phyloP scores from a whole-genome alignment of 345 rosid genomes.

The Adansonia digitata region DNA sequence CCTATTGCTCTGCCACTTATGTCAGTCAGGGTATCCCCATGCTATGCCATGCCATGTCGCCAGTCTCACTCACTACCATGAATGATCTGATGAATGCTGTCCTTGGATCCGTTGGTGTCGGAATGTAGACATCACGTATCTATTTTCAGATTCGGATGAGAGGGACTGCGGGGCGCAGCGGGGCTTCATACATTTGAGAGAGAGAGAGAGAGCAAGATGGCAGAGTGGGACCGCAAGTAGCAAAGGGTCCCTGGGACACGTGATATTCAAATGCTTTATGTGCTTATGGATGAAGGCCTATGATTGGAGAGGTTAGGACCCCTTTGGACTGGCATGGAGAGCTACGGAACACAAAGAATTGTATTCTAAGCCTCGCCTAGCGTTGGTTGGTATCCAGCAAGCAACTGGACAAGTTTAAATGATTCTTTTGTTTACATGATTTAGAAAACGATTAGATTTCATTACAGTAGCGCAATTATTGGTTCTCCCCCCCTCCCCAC shows the following conservation, averaged over 20 bases:
- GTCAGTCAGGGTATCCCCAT: conserved; percentile 31
- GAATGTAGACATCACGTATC: conserved; percentile 42
- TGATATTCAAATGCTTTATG: conserved; percentile 33
- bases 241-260: conserved; percentile 33
- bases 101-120: conserved; percentile 32
- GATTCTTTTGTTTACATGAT: conserved; percentile 32
- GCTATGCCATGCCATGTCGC: conserved; percentile 10
- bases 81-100: conserved; percentile 17
- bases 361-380: not conserved
- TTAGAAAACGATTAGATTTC: conserved; percentile 4
- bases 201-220: too few species aligned
- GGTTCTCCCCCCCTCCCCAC: not conserved
- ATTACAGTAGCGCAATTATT: conserved; percentile 22
- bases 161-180: conserved; percentile 34
- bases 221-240: conserved; percentile 21
- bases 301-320: conserved; percentile 44
- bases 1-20: conserved; percentile 21
- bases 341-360: conserved; percentile 13
- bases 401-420: conserved; percentile 28
- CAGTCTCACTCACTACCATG: conserved; percentile 16
- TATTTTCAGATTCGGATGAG: conserved; percentile 43
- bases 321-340: conserved; percentile 11
- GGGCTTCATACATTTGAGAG: conserved; percentile 31
- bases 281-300: conserved; percentile 33
- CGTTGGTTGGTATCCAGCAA: conserved; percentile 25